A percentile compares a stretch with the other conserved stretches of the same genome.
Conservation (phyloP, 176 grass and related monocot species). For the Juncus inflexus region DNA sequence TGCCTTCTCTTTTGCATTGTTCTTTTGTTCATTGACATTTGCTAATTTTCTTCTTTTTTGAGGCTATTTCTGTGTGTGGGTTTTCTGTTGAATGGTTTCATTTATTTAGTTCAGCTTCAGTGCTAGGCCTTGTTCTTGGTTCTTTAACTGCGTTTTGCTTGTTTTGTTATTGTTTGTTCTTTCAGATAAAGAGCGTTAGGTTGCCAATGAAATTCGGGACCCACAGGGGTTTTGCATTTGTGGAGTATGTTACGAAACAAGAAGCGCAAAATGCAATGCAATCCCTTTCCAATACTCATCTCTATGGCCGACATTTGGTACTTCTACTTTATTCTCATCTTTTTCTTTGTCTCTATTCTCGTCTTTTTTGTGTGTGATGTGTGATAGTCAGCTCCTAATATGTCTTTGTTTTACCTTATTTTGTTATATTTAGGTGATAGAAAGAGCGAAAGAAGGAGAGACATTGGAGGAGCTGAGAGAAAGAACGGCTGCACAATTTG, state of each 20-base stretch:
- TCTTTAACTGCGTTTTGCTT: background rate
- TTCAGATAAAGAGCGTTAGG: conserved; percentile 77
- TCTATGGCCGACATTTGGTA: conserved; percentile 89
- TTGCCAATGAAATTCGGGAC: conserved; percentile 86
- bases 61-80: background rate
- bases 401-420: background rate
- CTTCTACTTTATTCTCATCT: background rate
- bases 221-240: conserved; percentile 92
- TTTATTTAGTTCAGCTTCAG: conserved; percentile 1
- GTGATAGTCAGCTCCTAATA: conserved; percentile 7
- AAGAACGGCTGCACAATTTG: conserved; percentile 71
- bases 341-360: background rate
- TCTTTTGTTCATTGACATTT: background rate
- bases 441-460: conserved; percentile 84
- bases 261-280: conserved; percentile 78
- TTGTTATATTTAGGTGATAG: conserved; percentile 54
- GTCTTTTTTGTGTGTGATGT: background rate
- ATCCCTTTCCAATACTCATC: conserved; percentile 80
- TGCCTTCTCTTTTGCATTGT: background rate
- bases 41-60: no score
- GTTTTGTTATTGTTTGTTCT: conserved; percentile 9
- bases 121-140: background rate
- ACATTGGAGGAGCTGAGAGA: conserved; percentile 84
- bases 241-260: conserved; percentile 82
- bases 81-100: background rate